phyloP scores from a whole-genome alignment of 768 basidiomycete species.

The Agaricus blazei region DNA sequence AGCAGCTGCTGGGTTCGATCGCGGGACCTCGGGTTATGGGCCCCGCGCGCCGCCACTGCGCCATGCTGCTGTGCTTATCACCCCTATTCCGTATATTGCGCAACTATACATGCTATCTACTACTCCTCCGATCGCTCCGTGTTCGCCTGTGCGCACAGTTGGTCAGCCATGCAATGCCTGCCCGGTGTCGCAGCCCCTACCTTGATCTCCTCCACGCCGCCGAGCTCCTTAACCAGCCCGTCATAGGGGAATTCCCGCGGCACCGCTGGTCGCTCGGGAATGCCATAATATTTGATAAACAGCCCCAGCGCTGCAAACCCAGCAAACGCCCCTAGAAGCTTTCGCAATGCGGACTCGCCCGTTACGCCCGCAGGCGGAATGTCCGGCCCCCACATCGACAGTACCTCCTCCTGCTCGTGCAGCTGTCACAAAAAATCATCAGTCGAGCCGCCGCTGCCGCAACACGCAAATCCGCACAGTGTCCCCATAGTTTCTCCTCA shows the following conservation, averaged over 20 bases:
- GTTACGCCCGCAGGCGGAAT: constrained; percentile 55
- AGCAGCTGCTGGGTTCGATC: constrained; percentile 64
- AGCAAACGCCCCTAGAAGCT: constrained; percentile 55
- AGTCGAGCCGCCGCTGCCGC: constrained; percentile 2
- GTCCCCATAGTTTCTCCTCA: constrained; percentile 80
- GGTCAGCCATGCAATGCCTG: background rate
- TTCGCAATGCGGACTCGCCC: constrained; percentile 45
- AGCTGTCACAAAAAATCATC: constrained; percentile 37
- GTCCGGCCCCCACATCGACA: constrained; percentile 89
- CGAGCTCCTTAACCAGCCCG: constrained; percentile 73
- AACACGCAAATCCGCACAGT: constrained; percentile 35
- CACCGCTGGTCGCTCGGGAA: constrained; percentile 59
- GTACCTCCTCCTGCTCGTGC: constrained; percentile 74
- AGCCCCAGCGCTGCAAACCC: constrained; percentile 65
- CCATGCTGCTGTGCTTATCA: constrained; percentile 38
- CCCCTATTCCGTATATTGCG: no score
- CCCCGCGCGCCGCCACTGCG: constrained; percentile 55
- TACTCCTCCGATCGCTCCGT: constrained; percentile 36
- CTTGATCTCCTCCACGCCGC: constrained; percentile 75
- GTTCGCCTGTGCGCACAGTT: constrained; percentile 36
- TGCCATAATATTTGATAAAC: constrained; percentile 46
- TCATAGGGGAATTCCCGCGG: constrained; percentile 74
- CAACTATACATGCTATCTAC: no score
- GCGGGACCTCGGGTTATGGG: constrained; percentile 62
- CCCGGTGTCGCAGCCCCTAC: constrained; percentile 29